Evolutionary conservation across 331 rosid species (phyloP), one percentile per base, ranked within the genome.

Genomic region (Quercus lobata): DNA sequence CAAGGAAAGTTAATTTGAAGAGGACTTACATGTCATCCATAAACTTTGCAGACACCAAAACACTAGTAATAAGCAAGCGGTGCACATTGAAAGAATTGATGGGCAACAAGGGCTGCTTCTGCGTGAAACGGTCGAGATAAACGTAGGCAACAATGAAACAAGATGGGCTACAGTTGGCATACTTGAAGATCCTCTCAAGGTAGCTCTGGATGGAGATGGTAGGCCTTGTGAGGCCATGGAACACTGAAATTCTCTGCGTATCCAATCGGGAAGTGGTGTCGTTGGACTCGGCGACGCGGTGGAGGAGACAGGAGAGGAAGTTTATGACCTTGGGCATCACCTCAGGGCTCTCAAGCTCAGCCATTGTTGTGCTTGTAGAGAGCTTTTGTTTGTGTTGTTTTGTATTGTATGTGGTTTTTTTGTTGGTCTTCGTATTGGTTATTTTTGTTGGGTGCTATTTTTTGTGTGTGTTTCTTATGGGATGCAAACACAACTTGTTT

Each of bases 21-120:
- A 17, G 46, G n/a, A 87, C 92, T 89, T 84, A 93, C 97, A 88
- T 71, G 73, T 93, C 97, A 81, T 93, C 97, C 97, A 93, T 93
- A 91, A 93, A 93, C 57, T 93, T 93, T 9, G 97, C 92, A 74
- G 97, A 90, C 3, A 93, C 90, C 96, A 93, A 81, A 46, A 89
- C 97, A 10, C 97, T 93, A 17, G 97, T 91, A 25, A 93, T 91
- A 71, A 93, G 89, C 78, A 93, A 84, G 32, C 96, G 87, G 55
- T 93, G 97, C 8, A 91, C 92, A 72, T 91, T 91, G 86, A 88
- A 85, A 25, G 94, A 89, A 71, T 88, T 93, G 88, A 93, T 83
- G 1, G 96, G 92, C 83, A 91, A 82, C 5, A 89, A 79, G 41
- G 92, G 90, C 41, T 91, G 97, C 54, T 72, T 87, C 76, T 93